phyloP scores from a whole-genome alignment of 495 filamentous ascomycete species.

The Cetradonia linearis region DNA sequence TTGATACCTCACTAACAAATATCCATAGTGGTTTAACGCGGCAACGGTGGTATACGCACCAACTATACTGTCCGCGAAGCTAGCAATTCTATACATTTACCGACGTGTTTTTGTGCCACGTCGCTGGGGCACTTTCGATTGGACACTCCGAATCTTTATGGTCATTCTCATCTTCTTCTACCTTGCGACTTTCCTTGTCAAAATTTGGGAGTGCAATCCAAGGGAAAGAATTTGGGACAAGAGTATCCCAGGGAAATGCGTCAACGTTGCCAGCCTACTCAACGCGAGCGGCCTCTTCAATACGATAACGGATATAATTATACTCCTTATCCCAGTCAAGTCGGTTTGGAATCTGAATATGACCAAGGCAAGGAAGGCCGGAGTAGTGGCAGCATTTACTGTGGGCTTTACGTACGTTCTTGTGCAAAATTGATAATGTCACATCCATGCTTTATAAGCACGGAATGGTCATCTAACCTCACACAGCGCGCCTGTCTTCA shows the following conservation, averaged over 20 bases:
- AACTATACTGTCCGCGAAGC: constrained; percentile 32
- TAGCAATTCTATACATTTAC: constrained; percentile 34
- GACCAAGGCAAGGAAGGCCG: constrained; percentile 24
- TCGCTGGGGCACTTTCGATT: constrained; percentile 27
- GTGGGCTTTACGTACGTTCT: constrained; percentile 30
- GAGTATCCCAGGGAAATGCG: constrained; percentile 26
- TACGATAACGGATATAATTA: constrained; percentile 31
- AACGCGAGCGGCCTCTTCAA: constrained; percentile 33
- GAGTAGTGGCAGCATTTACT: constrained; percentile 30
- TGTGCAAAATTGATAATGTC: background rate
- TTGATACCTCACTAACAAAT: constrained; percentile 4
- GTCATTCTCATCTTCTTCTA: constrained; percentile 31
- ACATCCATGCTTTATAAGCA: background rate
- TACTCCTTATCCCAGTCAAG: constrained; percentile 31
- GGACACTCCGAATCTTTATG: constrained; percentile 29
- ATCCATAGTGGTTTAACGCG: constrained; percentile 30
- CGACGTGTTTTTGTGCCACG: constrained; percentile 32
- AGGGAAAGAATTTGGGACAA: constrained; percentile 28
- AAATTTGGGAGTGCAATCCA: constrained; percentile 32
- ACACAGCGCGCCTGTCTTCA: constrained; percentile 27
- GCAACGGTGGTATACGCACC: constrained; percentile 31
- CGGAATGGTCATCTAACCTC: background rate
- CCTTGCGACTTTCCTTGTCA: constrained; percentile 28
- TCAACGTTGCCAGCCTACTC: constrained; percentile 29
- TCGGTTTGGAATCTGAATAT: constrained; percentile 32